A percentile compares a stretch with the other conserved stretches of the same genome.
phyloP scores from a whole-genome alignment of 306 rosid genomes.

The Pterocarpus santalinus region DNA sequence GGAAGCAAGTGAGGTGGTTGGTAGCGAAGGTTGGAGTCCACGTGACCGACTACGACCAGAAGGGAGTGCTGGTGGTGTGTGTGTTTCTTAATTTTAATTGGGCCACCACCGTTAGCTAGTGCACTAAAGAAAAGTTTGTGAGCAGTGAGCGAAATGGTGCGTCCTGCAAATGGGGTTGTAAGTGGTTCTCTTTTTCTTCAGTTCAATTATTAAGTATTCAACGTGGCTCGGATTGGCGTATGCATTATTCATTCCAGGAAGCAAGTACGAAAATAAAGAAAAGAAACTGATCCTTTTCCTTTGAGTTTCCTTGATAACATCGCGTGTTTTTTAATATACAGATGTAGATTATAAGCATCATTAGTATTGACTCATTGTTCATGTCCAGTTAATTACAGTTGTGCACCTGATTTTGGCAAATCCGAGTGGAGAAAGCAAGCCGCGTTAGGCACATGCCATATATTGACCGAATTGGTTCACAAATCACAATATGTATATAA shows the following conservation, averaged over 20 bases:
- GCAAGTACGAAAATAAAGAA: background rate
- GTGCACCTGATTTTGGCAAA: background rate
- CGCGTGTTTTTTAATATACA: background rate
- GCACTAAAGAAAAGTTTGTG: background rate
- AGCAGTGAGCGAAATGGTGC: background rate
- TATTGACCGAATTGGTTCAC: background rate
- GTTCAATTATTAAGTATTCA: constrained; percentile 38
- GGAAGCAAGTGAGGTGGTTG: constrained; percentile 6
- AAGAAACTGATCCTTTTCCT: background rate
- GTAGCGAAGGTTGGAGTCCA: constrained; percentile 12
- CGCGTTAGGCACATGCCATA: background rate
- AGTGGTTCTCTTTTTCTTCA: background rate
- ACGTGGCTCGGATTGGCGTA: background rate
- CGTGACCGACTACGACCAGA: background rate
- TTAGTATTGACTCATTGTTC: background rate
- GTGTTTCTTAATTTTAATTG: constrained; percentile 2
- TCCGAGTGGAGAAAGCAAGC: background rate
- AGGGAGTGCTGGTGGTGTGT: constrained; percentile 7
- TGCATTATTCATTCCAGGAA: background rate
- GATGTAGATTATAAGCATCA: background rate
- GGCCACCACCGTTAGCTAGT: constrained; percentile 14
- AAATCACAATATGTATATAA: background rate
- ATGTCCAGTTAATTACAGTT: background rate
- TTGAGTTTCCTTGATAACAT: background rate
- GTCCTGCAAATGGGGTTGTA: constrained; percentile 1